Conservation (phyloP, 2,329 filamentous ascomycete species). For the Colletotrichum shisoi region DNA sequence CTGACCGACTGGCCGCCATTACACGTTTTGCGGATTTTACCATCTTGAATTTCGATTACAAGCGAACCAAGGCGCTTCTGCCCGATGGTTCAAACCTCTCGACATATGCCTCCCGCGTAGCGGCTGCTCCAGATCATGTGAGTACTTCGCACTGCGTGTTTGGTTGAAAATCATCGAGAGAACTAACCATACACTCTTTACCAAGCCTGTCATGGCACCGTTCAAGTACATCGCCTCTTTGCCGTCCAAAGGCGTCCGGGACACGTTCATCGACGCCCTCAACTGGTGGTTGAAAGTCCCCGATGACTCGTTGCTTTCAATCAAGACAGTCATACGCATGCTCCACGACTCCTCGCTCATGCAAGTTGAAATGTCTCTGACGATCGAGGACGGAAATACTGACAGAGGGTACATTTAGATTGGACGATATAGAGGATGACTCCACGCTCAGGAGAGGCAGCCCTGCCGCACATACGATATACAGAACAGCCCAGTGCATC, state of each 20-base stretch:
- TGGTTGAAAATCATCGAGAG: background rate
- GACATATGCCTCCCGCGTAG: slow-evolving; percentile 1
- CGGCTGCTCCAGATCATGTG: background rate
- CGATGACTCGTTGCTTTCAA: background rate
- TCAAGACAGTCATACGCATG: slow-evolving; percentile 12
- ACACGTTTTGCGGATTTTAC: background rate
- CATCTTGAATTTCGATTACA: background rate
- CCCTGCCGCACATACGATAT: slow-evolving; percentile 84
- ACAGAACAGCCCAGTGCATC: slow-evolving; percentile 85
- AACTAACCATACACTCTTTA: background rate
- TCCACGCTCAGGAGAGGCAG: slow-evolving; percentile 78
- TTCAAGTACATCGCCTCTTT: slow-evolving; percentile 7
- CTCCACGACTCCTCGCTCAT: slow-evolving; percentile 22
- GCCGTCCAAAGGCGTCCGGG: slow-evolving; percentile 10
- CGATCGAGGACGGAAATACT: background rate
- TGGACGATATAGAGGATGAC: slow-evolving; percentile 87
- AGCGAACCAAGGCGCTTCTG: background rate
- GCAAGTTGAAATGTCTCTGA: background rate
- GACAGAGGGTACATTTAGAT: background rate
- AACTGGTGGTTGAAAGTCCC: slow-evolving; percentile 19
- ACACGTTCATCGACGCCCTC: slow-evolving; percentile 15
- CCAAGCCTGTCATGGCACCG: background rate
- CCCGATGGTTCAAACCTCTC: background rate
- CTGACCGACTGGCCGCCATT: background rate
- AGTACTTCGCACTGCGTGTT: background rate